Percentiles rank a stretch among this genome's conserved stretches.
Conservation (phyloP, 352 stramenopile species). For the Globisporangium barbulae region DNA sequence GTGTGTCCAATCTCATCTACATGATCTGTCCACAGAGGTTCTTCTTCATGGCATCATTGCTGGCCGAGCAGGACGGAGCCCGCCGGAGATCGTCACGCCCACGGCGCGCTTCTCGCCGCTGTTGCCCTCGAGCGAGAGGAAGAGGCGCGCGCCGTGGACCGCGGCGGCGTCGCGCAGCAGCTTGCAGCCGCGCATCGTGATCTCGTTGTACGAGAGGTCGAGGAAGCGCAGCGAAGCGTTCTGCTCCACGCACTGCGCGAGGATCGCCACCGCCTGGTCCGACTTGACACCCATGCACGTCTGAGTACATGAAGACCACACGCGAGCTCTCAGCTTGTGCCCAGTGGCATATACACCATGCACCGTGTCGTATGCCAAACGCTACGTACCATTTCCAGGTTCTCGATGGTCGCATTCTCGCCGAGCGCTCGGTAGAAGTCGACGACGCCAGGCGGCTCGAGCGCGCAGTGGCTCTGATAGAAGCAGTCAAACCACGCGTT, state of each 20-base stretch:
- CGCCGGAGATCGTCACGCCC: slow-evolving; percentile 33
- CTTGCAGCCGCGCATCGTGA: slow-evolving; percentile 75
- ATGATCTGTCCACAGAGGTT: background rate
- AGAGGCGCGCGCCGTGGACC: slow-evolving; percentile 10
- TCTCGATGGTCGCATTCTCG: slow-evolving; percentile 42
- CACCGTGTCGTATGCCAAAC: background rate
- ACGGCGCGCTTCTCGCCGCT: slow-evolving; percentile 35
- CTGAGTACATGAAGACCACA: slow-evolving; percentile 16
- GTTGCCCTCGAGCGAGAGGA: slow-evolving; percentile 42
- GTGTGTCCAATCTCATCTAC: too few relatives aligned
- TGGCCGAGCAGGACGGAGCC: slow-evolving; percentile 11
- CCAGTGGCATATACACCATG: background rate
- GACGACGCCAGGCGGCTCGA: slow-evolving; percentile 56
- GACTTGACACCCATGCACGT: slow-evolving; percentile 63
- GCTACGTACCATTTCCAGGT: slow-evolving; percentile 51
- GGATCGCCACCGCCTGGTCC: slow-evolving; percentile 44
- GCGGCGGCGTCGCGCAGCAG: slow-evolving; percentile 49
- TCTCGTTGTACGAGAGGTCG: slow-evolving; percentile 75
- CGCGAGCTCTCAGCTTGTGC: too few relatives aligned
- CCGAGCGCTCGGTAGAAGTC: slow-evolving; percentile 56
- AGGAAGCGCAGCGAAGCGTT: slow-evolving; percentile 43
- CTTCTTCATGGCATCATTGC: background rate
- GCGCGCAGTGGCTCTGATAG: slow-evolving; percentile 51
- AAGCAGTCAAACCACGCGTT: background rate
- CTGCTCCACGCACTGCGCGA: slow-evolving; percentile 42